Base-by-base conservation (phyloP, 1,284 basidiomycete genomes). In the Cryptococcus sp. region DNA sequence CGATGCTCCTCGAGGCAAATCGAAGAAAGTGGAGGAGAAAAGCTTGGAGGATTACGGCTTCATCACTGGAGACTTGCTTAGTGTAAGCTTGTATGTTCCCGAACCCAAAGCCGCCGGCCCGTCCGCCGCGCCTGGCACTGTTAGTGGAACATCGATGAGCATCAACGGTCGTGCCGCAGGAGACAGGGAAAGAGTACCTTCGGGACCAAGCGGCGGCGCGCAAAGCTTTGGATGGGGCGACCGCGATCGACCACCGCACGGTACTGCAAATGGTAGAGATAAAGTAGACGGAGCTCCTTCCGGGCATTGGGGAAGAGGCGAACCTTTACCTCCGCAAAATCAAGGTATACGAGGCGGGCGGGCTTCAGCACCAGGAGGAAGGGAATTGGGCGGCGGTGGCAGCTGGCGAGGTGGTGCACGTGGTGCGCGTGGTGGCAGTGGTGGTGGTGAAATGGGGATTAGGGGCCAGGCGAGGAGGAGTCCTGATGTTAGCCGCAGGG, bases 1-100 rank as follows among this genome's bases (percentile, higher is more conserved):
- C 26, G 49, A 43, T 54, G 55, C 66, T 17, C 22, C 34, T 26
- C 13, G n/a, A 13, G 52, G 34, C n/a, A 50, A 46, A n/a, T 46
- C 56, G 11, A 46, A 34, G 16, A 67, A 67, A 13, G 58, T 69
- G 6, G 63, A 70, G 4, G 75, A 77, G 50, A 72, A 72, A 65
- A 69, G 68, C 3, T 55, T 77, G 51, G 72, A 74, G 49, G 65
- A 53, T 10, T 75, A 74, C 47, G 75, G 71, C 11, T 77, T 72
- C 59, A 50, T 72, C 20, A 74, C 68, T 6, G 75, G 75, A 20
- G 75, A 77, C 55, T 52, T 74, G 38, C 49, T 77, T n/a, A 68
- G 65, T 22, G 64, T 77, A 3, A 63, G 59, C 3, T 49, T 77
- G 15, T 46, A 60, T 47, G 58, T 74, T 1, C 75, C 75, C 15